Evolutionary conservation across 768 basidiomycete species (phyloP).

Genomic region (Pseudohyphozyma bogoriensis): DNA sequence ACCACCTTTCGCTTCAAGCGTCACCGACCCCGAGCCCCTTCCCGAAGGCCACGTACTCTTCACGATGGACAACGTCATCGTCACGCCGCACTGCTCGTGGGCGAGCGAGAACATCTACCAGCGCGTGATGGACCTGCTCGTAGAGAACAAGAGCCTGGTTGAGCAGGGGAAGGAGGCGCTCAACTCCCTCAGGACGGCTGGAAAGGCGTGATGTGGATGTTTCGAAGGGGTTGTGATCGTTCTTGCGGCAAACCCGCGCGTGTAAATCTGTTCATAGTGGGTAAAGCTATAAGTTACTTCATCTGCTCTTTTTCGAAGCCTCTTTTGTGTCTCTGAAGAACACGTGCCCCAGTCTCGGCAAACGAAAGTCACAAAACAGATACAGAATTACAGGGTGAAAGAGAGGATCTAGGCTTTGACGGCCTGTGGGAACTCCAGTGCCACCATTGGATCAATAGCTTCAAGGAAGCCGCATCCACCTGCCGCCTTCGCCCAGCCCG

Average conservation of each 20-base stretch:
- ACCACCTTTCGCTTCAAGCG: conserved; percentile 11
- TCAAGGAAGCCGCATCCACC: not conserved
- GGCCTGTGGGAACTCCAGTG: not conserved
- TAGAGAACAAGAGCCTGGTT: conserved; percentile 27
- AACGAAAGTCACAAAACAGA: too few relatives aligned
- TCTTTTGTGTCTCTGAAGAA: too few relatives aligned
- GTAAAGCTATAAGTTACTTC: too few relatives aligned
- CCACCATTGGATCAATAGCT: not conserved
- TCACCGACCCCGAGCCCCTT: conserved; percentile 41
- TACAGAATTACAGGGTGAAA: too few relatives aligned
- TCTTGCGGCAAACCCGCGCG: too few relatives aligned
- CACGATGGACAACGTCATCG: conserved; percentile 34
- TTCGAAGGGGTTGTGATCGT: too few relatives aligned
- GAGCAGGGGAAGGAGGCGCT: not conserved
- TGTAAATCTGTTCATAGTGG: too few relatives aligned
- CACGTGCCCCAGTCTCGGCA: too few relatives aligned
- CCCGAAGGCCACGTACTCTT: conserved; percentile 36
- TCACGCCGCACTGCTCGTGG: conserved; percentile 39
- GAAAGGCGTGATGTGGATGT: too few relatives aligned
- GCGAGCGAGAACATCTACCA: conserved; percentile 35
- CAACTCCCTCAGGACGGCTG: conserved; percentile 12
- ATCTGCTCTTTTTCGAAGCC: too few relatives aligned
- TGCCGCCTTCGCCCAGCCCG: not conserved
- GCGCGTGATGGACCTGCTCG: conserved; percentile 34
- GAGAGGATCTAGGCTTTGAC: too few relatives aligned